Evolutionary conservation across 176 grass and related monocot genomes (phyloP).

Genomic region (Thinopyrum elongatum): DNA sequence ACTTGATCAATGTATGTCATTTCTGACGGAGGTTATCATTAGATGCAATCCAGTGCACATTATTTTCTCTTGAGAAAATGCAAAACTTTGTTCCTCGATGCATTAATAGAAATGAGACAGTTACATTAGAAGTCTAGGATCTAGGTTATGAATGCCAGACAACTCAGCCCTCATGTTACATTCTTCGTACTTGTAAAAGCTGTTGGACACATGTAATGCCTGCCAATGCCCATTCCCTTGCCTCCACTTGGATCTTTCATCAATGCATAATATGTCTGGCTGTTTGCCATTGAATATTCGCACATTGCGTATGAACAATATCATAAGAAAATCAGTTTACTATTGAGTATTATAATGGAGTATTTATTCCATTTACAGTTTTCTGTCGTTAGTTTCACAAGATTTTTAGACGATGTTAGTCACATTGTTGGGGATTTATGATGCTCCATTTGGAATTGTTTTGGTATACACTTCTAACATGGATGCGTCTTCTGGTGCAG

Average conservation of each 20-base stretch:
- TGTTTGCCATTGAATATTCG: neutral
- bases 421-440: neutral
- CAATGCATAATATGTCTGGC: neutral
- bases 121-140: neutral
- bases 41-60: neutral
- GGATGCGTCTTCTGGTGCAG: neutral
- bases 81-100: neutral
- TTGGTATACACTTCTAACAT: slow-evolving; percentile 8
- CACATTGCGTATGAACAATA: neutral
- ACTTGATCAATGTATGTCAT: neutral
- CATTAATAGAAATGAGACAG: neutral
- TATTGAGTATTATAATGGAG: neutral
- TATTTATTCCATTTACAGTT: neutral
- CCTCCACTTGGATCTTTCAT: neutral
- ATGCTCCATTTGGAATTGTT: neutral
- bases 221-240: neutral
- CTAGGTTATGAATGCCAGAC: neutral
- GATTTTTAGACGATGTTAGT: neutral
- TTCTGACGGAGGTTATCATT: neutral
- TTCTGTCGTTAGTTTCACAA: neutral
- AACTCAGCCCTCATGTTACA: neutral
- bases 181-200: neutral
- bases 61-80: neutral
- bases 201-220: neutral
- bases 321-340: neutral